phyloP scores from a whole-genome alignment of 345 rosid species.

The Heritiera fomes region DNA sequence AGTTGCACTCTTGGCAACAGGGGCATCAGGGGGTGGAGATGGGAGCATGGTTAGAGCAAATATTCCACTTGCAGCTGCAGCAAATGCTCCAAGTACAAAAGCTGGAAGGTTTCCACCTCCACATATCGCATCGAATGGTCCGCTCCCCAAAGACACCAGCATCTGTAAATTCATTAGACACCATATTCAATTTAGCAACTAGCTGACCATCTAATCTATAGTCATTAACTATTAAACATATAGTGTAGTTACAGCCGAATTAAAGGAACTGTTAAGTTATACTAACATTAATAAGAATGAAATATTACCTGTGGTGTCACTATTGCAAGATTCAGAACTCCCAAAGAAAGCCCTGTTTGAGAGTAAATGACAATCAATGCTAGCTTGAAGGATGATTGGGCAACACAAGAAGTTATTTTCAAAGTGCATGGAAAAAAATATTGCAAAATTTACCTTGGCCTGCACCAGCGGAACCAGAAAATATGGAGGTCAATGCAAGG shows the following conservation, averaged over 20 bases:
- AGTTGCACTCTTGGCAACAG: constrained; percentile 30
- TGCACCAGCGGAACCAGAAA: constrained; percentile 40
- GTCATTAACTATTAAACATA: neutral
- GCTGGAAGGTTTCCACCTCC: constrained; percentile 93
- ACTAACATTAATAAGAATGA: neutral
- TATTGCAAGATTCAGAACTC: constrained; percentile 75
- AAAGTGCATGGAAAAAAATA: neutral
- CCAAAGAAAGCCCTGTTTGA: constrained; percentile 72
- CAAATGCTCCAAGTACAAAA: constrained; percentile 62
- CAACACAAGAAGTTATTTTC: neutral
- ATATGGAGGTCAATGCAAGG: constrained; percentile 78
- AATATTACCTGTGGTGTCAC: constrained; percentile 73
- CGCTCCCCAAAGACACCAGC: constrained; percentile 64
- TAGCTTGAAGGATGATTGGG: neutral
- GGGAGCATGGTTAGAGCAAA: constrained; percentile 67
- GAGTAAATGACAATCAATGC: neutral
- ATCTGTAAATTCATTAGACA: constrained; percentile 42
- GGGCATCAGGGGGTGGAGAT: constrained; percentile 58
- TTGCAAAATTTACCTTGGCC: constrained; percentile 56
- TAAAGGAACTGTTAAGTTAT: neutral
- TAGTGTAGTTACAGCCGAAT: neutral
- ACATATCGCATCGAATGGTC: constrained; percentile 68
- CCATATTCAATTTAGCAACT: neutral
- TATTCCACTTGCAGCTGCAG: constrained; percentile 59
- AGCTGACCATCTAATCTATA: neutral